Evolutionary conservation across 805 yeast species (phyloP), one percentile per base, ranked within the genome.

Genomic region (Metschnikowia amazonensis): DNA sequence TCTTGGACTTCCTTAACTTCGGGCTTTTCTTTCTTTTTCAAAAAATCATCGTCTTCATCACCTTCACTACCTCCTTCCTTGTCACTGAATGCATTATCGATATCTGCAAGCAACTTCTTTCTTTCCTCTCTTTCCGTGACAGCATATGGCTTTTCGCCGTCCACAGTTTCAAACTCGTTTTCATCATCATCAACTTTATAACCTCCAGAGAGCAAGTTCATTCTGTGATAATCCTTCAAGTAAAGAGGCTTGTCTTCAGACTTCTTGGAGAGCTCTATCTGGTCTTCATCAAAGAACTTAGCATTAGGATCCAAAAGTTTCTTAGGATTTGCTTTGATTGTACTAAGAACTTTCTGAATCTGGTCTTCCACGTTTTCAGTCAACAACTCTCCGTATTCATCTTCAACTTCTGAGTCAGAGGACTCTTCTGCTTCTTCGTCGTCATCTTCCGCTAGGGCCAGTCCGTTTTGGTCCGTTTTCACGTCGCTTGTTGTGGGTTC

Each of bases 171-270:
- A 44, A 56, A 63, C 48, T 71, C 72, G 35, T 67, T 68, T n/a
- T 38, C 42, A n/a, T 38, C 42, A 2, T 39, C 42, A n/a, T 37
- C 81, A n/a, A 75, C 81, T 32, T 71, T 73, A 18, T 77, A 78
- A 34, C 73, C 76, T 9, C 90, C 92, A 3, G 82, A 72, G n/a
- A 94, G 69, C 29, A 90, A 65, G 53, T 81, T 85, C 81, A 80
- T 79, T 63, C 98, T 76, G 61, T 94, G 97, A 60, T 90, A 94
- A 63, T 94, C 99, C 56, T 90, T 89, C 64, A 94, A 76, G 62
- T 84, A 88, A 46, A 94, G 72, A 8, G 98, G 97, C 60, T 86
- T 87, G 29, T 54, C 63, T 34, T 53, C 55, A 17, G 45, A 47
- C 4, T 45, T 42, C 4, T 43, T 40, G 13, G 44, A 41, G 20